Evolutionary conservation across 495 filamentous ascomycete species (phyloP), one percentile per base, ranked within the genome.

Genomic region (Aspergillus affinis): DNA sequence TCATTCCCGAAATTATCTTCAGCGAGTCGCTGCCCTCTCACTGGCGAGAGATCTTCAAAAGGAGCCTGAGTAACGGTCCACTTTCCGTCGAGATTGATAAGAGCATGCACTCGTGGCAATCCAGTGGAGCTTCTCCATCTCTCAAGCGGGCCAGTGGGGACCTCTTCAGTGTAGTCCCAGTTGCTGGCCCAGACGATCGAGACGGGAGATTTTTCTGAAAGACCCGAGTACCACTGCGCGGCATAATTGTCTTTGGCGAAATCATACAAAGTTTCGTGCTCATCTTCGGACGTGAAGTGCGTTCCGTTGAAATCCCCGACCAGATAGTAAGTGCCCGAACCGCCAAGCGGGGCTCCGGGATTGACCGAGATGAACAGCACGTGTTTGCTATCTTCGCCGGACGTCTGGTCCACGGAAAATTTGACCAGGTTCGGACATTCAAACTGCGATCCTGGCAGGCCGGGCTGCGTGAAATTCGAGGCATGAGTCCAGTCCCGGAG

Each of bases 211-310:
- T 70, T 63, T 15, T 55, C 65, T 0, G 75, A 69, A 18, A 79
- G 64, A 10, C 71, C 74, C 50, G 75, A 75, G 67, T 81, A 83
- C 71, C 77, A 83, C 62, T 83, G 80, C 0, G 76, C 78, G 23
- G 82, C 82, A 57, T 84, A 83, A 61, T 80, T 80, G 63, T 84
- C 82, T 60, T 82, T 83, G 19, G 68, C 75, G 55, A 82, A 85
- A 65, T 84, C 80, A 19, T 41, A 51, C 18, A 62, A 46, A 9
- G 41, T 55, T 13, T 27, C 23, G 2, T 62, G 10, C n/a, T 20
- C 10, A 17, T 30, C 52, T 12, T 58, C 61, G 20, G 55, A 45
- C n/a, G 30, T 48, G 49, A 62, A 62, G 29, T 59, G 55, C 12
- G 66, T 72, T 51, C 80, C 81, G 61, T 84, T 79, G 69, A 84